phyloP scores from a whole-genome alignment of 805 yeast species.

The Pichia phayaonensis region DNA sequence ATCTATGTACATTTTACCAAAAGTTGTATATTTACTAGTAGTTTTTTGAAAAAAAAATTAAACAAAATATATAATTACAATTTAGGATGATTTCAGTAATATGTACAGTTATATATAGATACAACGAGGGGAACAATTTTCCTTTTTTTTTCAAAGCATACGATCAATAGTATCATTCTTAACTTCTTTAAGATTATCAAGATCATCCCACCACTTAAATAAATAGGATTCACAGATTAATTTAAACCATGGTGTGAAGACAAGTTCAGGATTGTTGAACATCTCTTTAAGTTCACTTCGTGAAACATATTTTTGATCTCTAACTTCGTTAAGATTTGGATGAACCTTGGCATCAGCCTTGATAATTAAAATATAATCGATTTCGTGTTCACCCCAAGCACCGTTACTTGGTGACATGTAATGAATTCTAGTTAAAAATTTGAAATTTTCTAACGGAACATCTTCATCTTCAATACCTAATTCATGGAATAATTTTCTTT shows the following conservation, averaged over 20 bases:
- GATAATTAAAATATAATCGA: slow-evolving; percentile 86
- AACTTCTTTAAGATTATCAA: slow-evolving; percentile 50
- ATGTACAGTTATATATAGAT: not conserved
- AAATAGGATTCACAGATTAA: slow-evolving; percentile 86
- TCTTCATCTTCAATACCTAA: slow-evolving; percentile 64
- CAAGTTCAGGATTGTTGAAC: slow-evolving; percentile 56
- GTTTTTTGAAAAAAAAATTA: too few species aligned
- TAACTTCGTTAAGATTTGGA: slow-evolving; percentile 77
- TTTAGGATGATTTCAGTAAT: too few species aligned
- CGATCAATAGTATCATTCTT: slow-evolving; percentile 42
- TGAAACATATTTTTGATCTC: slow-evolving; percentile 69
- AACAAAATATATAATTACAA: not conserved
- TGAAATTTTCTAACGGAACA: slow-evolving; percentile 59
- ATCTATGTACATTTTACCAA: too few species aligned
- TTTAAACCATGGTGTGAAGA: slow-evolving; percentile 98
- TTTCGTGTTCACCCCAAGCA: slow-evolving; percentile 95
- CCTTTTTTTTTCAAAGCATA: slow-evolving; percentile 36
- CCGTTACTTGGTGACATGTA: slow-evolving; percentile 80
- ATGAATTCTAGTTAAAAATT: slow-evolving; percentile 88
- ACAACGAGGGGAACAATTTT: not conserved
- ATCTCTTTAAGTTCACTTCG: slow-evolving; percentile 59
- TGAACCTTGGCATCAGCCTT: slow-evolving; percentile 40
- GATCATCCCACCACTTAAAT: slow-evolving; percentile 88
- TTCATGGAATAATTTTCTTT: slow-evolving; percentile 88
- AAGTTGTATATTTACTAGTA: too few species aligned